phyloP scores from a whole-genome alignment of 148 eudicot species.

The Drosera capensis region DNA sequence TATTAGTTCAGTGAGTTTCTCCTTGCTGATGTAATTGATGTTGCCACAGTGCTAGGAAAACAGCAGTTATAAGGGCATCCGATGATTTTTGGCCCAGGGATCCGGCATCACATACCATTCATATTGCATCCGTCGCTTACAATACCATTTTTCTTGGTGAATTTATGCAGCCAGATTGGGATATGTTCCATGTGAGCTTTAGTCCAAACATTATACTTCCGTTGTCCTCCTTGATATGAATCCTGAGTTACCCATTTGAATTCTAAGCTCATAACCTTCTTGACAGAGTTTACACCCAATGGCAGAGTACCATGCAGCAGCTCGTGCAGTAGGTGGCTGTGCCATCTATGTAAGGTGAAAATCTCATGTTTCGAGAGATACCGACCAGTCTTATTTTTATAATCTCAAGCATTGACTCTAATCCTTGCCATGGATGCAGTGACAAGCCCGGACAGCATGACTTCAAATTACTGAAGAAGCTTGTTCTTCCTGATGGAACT shows the following conservation, averaged over 20 bases:
- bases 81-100: slow-evolving; percentile 88
- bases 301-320: slow-evolving; percentile 94
- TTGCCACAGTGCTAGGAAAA: slow-evolving; percentile 36
- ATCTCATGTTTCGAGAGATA: neutral
- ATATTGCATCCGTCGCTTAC: slow-evolving; percentile 84
- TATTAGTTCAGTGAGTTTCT: neutral
- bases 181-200: slow-evolving; percentile 81
- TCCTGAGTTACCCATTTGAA: neutral
- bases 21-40: neutral
- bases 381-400: neutral
- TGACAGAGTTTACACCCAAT: slow-evolving; percentile 76
- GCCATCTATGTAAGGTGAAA: slow-evolving; percentile 73
- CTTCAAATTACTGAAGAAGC: slow-evolving; percentile 56
- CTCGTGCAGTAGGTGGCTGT: slow-evolving; percentile 89
- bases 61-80: slow-evolving; percentile 77
- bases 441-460: slow-evolving; percentile 87
- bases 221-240: neutral
- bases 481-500: slow-evolving; percentile 82
- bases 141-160: slow-evolving; percentile 77
- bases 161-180: slow-evolving; percentile 97
- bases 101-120: slow-evolving; percentile 91
- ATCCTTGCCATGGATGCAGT: slow-evolving; percentile 20
- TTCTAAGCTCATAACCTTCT: slow-evolving; percentile 3
- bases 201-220: neutral
- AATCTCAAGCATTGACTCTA: neutral